Evolutionary conservation across 306 rosid genomes (phyloP).

Genomic region (Oemleria cerasiformis): DNA sequence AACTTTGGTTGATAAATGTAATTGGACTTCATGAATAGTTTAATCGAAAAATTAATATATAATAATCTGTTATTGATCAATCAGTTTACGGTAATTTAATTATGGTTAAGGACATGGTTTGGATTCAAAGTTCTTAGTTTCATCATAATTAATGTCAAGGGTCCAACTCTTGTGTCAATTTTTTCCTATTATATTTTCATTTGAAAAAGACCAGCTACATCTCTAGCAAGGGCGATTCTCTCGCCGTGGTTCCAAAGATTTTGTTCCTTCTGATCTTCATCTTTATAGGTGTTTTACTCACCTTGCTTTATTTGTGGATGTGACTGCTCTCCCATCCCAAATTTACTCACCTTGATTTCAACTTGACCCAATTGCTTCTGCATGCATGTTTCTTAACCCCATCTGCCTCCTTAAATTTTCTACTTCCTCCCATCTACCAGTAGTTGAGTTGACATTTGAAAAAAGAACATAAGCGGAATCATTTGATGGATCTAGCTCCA

Average conservation of each 20-base stretch:
- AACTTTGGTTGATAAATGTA: no score
- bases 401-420: constrained; percentile 69
- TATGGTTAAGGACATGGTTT: no score
- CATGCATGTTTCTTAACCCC: constrained; percentile 56
- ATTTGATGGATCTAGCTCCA: constrained; percentile 62
- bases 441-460: constrained; percentile 74
- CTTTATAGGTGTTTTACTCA: constrained; percentile 81
- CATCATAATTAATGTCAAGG: no score
- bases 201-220: no score
- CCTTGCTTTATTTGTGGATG: constrained; percentile 66
- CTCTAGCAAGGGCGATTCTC: constrained; percentile 87
- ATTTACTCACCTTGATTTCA: constrained; percentile 56
- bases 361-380: constrained; percentile 91
- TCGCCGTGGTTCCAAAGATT: constrained; percentile 96
- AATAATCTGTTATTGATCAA: no score
- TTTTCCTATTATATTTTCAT: no score
- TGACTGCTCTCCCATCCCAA: constrained; percentile 76
- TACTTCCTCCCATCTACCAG: constrained; percentile 77
- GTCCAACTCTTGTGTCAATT: no score
- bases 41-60: no score
- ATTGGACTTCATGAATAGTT: no score
- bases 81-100: no score
- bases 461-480: constrained; percentile 93
- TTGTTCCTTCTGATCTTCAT: constrained; percentile 88
- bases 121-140: no score